Percentiles rank a stretch among this genome's conserved stretches.
Conservation (phyloP, 2,329 filamentous ascomycete species). For the Trichoderma brevicompactum region DNA sequence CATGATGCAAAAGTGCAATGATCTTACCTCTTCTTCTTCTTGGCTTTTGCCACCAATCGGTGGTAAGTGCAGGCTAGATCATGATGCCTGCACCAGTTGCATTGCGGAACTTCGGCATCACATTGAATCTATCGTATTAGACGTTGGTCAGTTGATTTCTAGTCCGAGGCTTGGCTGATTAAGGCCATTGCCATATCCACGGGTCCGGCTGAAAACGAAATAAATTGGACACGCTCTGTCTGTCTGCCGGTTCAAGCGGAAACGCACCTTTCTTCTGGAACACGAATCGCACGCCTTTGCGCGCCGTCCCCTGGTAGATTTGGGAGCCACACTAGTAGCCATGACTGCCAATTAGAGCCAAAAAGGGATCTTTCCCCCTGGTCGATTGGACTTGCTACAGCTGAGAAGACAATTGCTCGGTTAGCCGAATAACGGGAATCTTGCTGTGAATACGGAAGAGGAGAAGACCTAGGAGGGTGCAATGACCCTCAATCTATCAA, state of each 20-base stretch:
- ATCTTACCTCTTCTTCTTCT: not conserved
- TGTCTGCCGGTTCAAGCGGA: too few species aligned
- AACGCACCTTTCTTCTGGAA: slow-evolving; percentile 3
- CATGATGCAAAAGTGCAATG: not conserved
- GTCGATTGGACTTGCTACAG: not conserved
- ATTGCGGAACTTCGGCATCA: slow-evolving; percentile 17
- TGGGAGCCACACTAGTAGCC: not conserved
- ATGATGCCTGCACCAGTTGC: slow-evolving; percentile 10
- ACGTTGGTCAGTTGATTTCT: not conserved
- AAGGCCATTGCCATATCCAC: not conserved
- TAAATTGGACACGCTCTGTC: not conserved
- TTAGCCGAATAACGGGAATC: not conserved
- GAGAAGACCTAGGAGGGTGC: not conserved
- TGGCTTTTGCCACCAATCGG: not conserved
- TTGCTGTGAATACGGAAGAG: not conserved
- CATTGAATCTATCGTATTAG: slow-evolving; percentile 1
- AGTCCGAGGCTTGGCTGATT: not conserved
- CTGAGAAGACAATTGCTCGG: not conserved
- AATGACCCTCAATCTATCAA: not conserved
- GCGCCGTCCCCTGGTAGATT: slow-evolving; percentile 4
- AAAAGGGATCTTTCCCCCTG: too few species aligned
- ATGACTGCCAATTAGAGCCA: not conserved
- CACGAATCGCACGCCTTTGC: slow-evolving; percentile 15
- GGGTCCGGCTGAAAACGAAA: not conserved
- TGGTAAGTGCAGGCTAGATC: slow-evolving; percentile 3